A percentile compares a stretch with the other conserved stretches of the same genome.
phyloP scores from a whole-genome alignment of 163 green algal species.

The Scenedesmus sp. region DNA sequence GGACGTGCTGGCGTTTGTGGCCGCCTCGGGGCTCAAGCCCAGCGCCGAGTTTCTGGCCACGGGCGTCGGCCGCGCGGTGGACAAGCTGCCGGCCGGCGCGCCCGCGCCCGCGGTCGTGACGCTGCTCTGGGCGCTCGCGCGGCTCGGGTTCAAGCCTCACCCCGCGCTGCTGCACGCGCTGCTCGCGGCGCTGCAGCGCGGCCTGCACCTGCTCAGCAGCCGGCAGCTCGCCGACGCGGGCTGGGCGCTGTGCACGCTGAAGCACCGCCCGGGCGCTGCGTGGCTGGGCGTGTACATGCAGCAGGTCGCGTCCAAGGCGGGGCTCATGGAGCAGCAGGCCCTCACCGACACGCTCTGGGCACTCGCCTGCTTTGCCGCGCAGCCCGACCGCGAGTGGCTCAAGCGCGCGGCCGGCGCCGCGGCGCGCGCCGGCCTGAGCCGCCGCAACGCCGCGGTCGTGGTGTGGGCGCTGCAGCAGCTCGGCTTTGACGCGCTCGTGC shows the following conservation, averaged over 20 bases:
- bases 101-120: constrained; percentile 4
- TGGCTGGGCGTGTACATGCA: constrained; percentile 40
- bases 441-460: constrained; percentile 38
- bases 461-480: constrained; percentile 45
- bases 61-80: constrained; percentile 9
- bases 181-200: constrained; percentile 34
- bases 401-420: background rate
- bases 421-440: background rate
- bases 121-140: constrained; percentile 28
- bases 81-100: background rate
- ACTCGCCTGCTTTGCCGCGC: constrained; percentile 38
- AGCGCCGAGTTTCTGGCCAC: constrained; percentile 5
- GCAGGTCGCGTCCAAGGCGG: constrained; percentile 10
- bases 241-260: constrained; percentile 34
- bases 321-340: constrained; percentile 7
- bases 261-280: constrained; percentile 22
- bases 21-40: background rate
- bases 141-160: constrained; percentile 35
- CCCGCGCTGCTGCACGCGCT: constrained; percentile 36
- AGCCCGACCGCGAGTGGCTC: constrained; percentile 41
- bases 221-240: constrained; percentile 8
- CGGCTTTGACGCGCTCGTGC: too few species aligned
- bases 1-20: constrained; percentile 31
- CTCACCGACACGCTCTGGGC: constrained; percentile 45
- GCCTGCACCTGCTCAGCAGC: constrained; percentile 20